phyloP scores from a whole-genome alignment of 1,284 basidiomycete genomes.

The Rhodofomes roseus region DNA sequence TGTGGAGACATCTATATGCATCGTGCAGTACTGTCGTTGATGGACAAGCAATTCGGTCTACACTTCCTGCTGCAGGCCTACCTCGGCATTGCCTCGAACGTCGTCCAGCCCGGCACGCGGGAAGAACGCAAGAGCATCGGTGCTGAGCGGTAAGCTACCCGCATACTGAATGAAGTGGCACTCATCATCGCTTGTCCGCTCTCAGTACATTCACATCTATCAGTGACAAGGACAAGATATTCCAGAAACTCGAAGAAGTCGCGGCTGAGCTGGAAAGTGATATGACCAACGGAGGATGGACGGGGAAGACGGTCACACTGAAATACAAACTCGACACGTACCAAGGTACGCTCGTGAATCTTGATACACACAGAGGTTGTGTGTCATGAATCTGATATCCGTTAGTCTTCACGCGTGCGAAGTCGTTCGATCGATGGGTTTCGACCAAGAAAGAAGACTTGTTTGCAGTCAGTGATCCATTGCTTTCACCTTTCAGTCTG shows the following conservation, averaged over 20 bases:
- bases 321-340: constrained; percentile 82
- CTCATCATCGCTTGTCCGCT: not conserved
- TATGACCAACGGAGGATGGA: constrained; percentile 68
- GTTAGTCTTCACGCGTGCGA: constrained; percentile 78
- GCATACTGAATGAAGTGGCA: not conserved
- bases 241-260: constrained; percentile 74
- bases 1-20: constrained; percentile 84
- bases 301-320: constrained; percentile 72
- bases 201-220: constrained; percentile 74
- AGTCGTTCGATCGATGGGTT: constrained; percentile 73
- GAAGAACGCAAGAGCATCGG: constrained; percentile 90
- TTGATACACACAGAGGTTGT: not conserved
- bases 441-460: constrained; percentile 74
- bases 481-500: too few species aligned
- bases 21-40: constrained; percentile 67
- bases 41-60: constrained; percentile 85
- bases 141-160: constrained; percentile 63
- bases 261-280: constrained; percentile 79
- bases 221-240: constrained; percentile 59
- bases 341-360: constrained; percentile 45
- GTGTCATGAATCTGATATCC: not conserved
- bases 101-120: constrained; percentile 68
- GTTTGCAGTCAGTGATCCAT: constrained; percentile 50
- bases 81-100: constrained; percentile 83
- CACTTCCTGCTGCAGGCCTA: constrained; percentile 71